Percentiles rank a stretch among this genome's conserved stretches.
phyloP scores from a whole-genome alignment of 2,329 filamentous ascomycete genomes.

The Pseudogymnoascus sp. region DNA sequence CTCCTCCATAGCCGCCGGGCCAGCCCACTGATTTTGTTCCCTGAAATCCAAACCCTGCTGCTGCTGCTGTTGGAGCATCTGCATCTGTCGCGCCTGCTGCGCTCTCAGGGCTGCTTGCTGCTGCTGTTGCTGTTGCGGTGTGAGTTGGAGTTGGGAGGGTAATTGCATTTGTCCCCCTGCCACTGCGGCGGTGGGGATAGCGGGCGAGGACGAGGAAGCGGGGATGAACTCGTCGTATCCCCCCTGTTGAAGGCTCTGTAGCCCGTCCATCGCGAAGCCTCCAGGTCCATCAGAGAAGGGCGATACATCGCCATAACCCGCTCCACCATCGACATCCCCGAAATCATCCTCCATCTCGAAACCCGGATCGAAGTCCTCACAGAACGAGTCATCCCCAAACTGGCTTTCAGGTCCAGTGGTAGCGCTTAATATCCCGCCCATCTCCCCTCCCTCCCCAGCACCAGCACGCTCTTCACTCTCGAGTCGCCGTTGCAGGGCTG shows the following conservation, averaged over 20 bases:
- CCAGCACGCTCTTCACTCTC: constrained; percentile 26
- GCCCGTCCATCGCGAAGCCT: not conserved
- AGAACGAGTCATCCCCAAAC: not conserved
- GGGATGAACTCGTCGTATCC: not conserved
- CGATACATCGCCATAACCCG: not conserved
- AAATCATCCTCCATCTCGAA: not conserved
- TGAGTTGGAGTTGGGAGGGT: not conserved
- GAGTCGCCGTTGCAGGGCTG: constrained; percentile 49
- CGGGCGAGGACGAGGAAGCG: not conserved
- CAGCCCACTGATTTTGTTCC: not conserved
- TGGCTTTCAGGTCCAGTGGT: not conserved
- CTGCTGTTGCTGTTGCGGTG: not conserved
- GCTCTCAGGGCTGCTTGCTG: not conserved
- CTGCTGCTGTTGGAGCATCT: not conserved
- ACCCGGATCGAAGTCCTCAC: not conserved
- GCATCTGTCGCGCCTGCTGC: not conserved
- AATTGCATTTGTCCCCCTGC: not conserved
- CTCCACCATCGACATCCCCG: not conserved
- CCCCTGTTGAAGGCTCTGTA: not conserved
- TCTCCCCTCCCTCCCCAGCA: not conserved
- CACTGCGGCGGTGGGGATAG: not conserved
- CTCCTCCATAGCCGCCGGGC: not conserved
- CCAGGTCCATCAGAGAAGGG: not conserved
- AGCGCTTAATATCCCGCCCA: not conserved
- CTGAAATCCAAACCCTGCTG: not conserved